phyloP scores from a whole-genome alignment of 1,284 basidiomycete genomes.

The Ceratobasidium theobromae region DNA sequence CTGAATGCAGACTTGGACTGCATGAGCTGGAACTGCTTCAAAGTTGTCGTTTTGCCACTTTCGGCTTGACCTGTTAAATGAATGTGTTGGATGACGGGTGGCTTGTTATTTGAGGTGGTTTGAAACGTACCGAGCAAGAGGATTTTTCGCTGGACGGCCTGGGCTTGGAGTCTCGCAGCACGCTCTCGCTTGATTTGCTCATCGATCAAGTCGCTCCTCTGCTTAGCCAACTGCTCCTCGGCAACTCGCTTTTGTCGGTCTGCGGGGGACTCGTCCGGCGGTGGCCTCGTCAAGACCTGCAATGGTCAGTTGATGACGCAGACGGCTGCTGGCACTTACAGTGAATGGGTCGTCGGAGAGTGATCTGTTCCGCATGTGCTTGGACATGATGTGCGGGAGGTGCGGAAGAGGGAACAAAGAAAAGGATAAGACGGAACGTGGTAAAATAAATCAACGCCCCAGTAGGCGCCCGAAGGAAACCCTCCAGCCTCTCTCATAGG shows the following conservation, averaged over 20 bases:
- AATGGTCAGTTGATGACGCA: neutral
- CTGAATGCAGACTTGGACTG: slow-evolving; percentile 32
- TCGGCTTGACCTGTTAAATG: slow-evolving; percentile 27
- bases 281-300: neutral
- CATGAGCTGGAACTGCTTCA: slow-evolving; percentile 36
- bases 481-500: no score
- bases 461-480: no score
- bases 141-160: slow-evolving; percentile 2
- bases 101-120: neutral
- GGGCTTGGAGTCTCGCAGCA: slow-evolving; percentile 1
- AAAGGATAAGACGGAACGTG: no score
- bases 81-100: neutral
- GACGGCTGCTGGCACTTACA: neutral
- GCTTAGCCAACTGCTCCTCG: neutral
- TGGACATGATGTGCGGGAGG: neutral
- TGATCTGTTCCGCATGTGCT: neutral
- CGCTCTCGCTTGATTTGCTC: slow-evolving; percentile 21
- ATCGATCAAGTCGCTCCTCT: slow-evolving; percentile 30
- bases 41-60: slow-evolving; percentile 34
- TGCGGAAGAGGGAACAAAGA: neutral
- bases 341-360: slow-evolving; percentile 5
- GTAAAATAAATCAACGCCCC: no score
- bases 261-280: slow-evolving; percentile 9
- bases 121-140: slow-evolving; percentile 26
- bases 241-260: neutral